A percentile compares a stretch with the other conserved stretches of the same genome.
Evolutionary conservation across 768 basidiomycete genomes (phyloP).

Genomic region (Gymnopilus junonius): DNA sequence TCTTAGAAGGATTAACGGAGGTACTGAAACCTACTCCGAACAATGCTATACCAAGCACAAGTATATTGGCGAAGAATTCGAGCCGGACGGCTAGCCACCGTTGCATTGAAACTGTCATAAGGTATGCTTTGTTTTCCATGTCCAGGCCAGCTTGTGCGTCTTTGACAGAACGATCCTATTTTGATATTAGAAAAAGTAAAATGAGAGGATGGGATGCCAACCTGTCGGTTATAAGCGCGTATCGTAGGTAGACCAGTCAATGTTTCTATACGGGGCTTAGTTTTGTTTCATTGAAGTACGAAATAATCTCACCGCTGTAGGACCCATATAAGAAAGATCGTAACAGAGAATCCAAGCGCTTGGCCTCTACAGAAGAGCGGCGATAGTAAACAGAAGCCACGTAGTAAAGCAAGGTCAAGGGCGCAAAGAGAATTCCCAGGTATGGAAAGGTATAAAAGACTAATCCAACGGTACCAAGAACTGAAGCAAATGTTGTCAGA

Average conservation of each 20-base stretch:
- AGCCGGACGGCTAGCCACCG: slow-evolving; percentile 67
- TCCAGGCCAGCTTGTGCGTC: slow-evolving; percentile 59
- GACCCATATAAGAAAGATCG: slow-evolving; percentile 62
- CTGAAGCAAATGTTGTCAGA: slow-evolving; percentile 41
- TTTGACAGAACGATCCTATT: slow-evolving; percentile 49
- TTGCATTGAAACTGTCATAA: slow-evolving; percentile 68
- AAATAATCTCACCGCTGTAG: slow-evolving; percentile 49
- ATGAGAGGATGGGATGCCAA: slow-evolving; percentile 16
- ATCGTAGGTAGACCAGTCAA: slow-evolving; percentile 69
- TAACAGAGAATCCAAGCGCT: slow-evolving; percentile 65
- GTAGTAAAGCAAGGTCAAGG: slow-evolving; percentile 57
- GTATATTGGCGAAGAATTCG: slow-evolving; percentile 67
- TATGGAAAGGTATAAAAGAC: slow-evolving; percentile 73
- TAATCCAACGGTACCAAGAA: slow-evolving; percentile 58
- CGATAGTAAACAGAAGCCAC: slow-evolving; percentile 59
- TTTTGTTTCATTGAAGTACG: neutral
- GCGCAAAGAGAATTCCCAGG: slow-evolving; percentile 66
- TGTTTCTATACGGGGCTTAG: slow-evolving; percentile 44
- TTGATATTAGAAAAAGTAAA: neutral
- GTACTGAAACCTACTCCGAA: slow-evolving; percentile 68
- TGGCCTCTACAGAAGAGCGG: slow-evolving; percentile 64
- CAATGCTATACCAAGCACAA: slow-evolving; percentile 71
- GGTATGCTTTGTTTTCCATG: slow-evolving; percentile 64
- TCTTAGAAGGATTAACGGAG: slow-evolving; percentile 59
- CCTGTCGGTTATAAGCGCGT: slow-evolving; percentile 61